These are phyloP conservation scores for Nicotiana rustica DNA, from an alignment of 305 asterid genomes.

Conservation along the genomic window DNA sequence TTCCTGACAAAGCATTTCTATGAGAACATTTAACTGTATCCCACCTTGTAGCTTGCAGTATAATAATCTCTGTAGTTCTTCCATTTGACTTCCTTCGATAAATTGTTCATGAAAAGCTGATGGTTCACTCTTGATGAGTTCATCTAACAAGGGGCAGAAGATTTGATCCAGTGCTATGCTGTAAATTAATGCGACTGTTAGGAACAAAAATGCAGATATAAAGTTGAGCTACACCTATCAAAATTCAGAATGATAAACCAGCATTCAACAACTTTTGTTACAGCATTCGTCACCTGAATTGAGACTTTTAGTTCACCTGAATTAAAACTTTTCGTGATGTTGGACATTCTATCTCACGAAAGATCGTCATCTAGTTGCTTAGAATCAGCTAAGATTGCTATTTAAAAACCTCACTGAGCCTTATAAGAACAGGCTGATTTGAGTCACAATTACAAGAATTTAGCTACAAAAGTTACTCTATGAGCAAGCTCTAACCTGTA, in stretches of 20 bases:
- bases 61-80: slow-evolving; percentile 63
- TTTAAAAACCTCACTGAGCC: slow-evolving; percentile 4
- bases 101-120: slow-evolving; percentile 51
- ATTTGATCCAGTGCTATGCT: slow-evolving; percentile 75
- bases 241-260: slow-evolving; percentile 7
- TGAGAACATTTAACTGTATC: slow-evolving; percentile 49
- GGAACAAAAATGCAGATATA: not conserved
- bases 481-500: slow-evolving; percentile 62
- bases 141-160: slow-evolving; percentile 61
- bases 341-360: slow-evolving; percentile 8
- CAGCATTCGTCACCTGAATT: not conserved
- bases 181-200: slow-evolving; percentile 42
- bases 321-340: not conserved
- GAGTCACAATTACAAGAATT: not conserved
- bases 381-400: not conserved
- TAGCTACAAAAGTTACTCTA: not conserved
- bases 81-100: slow-evolving; percentile 63
- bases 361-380: not conserved
- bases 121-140: slow-evolving; percentile 46
- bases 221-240: slow-evolving; percentile 17
- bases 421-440: not conserved
- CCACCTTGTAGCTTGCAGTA: slow-evolving; percentile 51
- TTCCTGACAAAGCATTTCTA: slow-evolving; percentile 65
- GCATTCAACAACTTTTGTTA: not conserved
- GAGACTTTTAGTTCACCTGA: not conserved